These are phyloP conservation scores for Hygrophorus pudorinus DNA, from an alignment of 768 basidiomycete genomes.

Conservation along the genomic window DNA sequence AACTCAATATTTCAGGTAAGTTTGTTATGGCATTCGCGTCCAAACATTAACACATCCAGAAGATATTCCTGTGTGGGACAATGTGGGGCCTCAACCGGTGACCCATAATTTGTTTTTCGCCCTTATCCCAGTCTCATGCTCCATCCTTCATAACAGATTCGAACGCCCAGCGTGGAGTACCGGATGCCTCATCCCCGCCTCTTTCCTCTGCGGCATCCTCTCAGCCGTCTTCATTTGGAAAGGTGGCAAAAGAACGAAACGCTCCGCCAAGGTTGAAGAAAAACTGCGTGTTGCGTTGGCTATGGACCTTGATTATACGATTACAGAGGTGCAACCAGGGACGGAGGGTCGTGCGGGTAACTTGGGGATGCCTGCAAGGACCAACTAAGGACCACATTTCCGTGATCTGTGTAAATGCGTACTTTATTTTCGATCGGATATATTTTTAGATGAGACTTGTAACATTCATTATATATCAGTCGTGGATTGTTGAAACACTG, in stretches of 20 bases:
- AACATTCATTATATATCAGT: neutral
- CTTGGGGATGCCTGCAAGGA: neutral
- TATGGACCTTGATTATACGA: constrained; percentile 13
- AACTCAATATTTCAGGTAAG: constrained; percentile 75
- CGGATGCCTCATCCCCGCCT: constrained; percentile 56
- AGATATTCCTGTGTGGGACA: constrained; percentile 59
- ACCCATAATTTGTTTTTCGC: neutral
- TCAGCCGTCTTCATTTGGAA: constrained; percentile 68
- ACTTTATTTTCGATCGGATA: neutral
- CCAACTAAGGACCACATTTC: no score
- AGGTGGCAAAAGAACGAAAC: constrained; percentile 61
- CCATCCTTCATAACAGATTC: constrained; percentile 27
- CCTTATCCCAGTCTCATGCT: constrained; percentile 1
- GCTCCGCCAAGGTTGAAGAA: constrained; percentile 53
- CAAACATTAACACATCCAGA: neutral
- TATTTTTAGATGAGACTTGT: neutral
- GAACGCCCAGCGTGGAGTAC: constrained; percentile 62
- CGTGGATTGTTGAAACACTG: constrained; percentile 83
- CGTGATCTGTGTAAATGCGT: no score
- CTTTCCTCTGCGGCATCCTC: constrained; percentile 69
- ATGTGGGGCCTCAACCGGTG: constrained; percentile 52
- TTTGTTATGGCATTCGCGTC: neutral
- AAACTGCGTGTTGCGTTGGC: constrained; percentile 40
- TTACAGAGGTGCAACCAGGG: neutral
- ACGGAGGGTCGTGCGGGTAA: neutral